Conservation (phyloP, 2,329 filamentous ascomycete species). For the Fusarium sterilihyphosum region DNA sequence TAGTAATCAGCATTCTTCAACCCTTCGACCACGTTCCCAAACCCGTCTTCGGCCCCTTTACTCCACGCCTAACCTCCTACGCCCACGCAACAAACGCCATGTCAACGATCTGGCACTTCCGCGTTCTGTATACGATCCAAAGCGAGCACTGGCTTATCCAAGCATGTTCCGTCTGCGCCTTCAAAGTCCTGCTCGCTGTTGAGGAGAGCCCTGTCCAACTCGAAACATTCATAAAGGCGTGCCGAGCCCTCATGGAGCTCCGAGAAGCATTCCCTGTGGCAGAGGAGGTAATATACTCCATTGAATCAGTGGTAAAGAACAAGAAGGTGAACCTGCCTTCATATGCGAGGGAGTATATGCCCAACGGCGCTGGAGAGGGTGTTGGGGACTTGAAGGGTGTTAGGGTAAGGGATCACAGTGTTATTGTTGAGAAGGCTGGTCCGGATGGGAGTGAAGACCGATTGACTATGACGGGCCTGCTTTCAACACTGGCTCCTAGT, state of each 20-base stretch:
- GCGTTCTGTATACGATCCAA: constrained; percentile 9
- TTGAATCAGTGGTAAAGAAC: constrained; percentile 9
- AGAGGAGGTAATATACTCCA: constrained; percentile 10
- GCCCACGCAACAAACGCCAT: constrained; percentile 27
- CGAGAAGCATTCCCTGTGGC: constrained; percentile 21
- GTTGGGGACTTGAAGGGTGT: constrained; percentile 1
- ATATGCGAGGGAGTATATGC: constrained; percentile 17
- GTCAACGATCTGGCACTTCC: constrained; percentile 32
- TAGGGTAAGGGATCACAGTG: constrained; percentile 24
- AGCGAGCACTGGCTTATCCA: constrained; percentile 28
- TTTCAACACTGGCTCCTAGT: constrained; percentile 6
- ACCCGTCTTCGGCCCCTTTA: constrained; percentile 20
- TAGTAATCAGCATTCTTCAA: constrained; percentile 17
- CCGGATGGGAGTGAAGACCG: background rate
- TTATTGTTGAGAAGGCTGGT: constrained; percentile 3
- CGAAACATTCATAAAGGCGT: constrained; percentile 28
- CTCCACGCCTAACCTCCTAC: constrained; percentile 9
- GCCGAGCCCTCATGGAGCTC: constrained; percentile 16
- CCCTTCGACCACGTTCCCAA: constrained; percentile 20
- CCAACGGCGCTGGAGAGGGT: background rate
- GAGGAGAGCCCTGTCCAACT: constrained; percentile 22
- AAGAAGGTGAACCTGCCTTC: constrained; percentile 5
- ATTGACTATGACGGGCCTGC: constrained; percentile 4
- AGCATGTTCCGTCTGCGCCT: constrained; percentile 17
- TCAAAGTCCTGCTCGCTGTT: constrained; percentile 14